These are phyloP conservation scores for Coemansia sp. DNA, from an alignment of 192 early-diverging fungal species.

Conservation along the genomic window DNA sequence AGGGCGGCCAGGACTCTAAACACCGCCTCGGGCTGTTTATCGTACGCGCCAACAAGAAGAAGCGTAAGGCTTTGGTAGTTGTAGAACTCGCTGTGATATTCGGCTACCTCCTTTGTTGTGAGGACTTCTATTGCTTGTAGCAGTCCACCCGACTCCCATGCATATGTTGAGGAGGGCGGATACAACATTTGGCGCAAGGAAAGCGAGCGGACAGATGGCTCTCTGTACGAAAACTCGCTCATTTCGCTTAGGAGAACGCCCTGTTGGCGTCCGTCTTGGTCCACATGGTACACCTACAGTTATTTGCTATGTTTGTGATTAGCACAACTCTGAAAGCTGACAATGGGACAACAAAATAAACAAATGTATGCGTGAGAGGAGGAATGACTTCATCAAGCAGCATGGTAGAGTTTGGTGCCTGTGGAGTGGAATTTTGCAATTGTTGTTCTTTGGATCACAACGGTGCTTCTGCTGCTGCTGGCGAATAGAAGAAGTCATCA, in stretches of 20 bases:
- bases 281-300: constrained; percentile 66
- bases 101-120: constrained; percentile 67
- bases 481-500: background rate
- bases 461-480: background rate
- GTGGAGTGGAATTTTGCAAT: background rate
- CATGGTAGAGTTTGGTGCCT: background rate
- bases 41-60: constrained; percentile 61
- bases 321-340: background rate
- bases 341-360: background rate
- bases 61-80: constrained; percentile 67
- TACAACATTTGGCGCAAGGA: constrained; percentile 44
- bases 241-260: constrained; percentile 83
- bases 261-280: constrained; percentile 68
- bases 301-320: background rate
- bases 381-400: background rate
- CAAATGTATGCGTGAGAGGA: background rate
- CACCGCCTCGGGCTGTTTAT: constrained; percentile 44
- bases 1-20: constrained; percentile 50
- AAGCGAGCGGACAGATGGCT: constrained; percentile 60
- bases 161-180: constrained; percentile 64
- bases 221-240: constrained; percentile 76
- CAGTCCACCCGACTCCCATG: constrained; percentile 76
- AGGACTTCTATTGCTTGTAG: constrained; percentile 71
- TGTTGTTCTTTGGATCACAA: constrained; percentile 1
- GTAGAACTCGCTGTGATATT: constrained; percentile 77